phyloP scores from a whole-genome alignment of 2,329 filamentous ascomycete species.

The Talaromyces funiculosus region DNA sequence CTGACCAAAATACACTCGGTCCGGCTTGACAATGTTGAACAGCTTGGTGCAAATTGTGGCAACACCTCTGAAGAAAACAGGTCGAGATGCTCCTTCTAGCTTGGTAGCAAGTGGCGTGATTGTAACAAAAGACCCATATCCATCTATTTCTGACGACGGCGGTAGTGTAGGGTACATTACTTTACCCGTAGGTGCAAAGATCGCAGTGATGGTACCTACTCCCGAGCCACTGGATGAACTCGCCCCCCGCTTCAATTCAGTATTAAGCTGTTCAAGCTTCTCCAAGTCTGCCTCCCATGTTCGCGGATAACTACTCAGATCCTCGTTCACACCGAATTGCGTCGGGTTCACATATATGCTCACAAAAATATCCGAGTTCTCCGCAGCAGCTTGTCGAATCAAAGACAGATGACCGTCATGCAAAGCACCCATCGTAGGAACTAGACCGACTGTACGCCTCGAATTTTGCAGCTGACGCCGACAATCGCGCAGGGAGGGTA shows the following conservation, averaged over 20 bases:
- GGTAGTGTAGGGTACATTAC: constrained; percentile 86
- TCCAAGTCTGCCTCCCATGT: constrained; percentile 76
- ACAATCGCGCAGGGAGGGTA: constrained; percentile 64
- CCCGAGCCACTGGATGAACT: constrained; percentile 1
- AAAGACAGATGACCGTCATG: constrained; percentile 85
- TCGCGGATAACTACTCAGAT: constrained; percentile 80
- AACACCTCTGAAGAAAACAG: constrained; percentile 94
- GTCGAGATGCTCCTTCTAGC: constrained; percentile 77
- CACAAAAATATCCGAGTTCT: constrained; percentile 83
- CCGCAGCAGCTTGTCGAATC: constrained; percentile 72
- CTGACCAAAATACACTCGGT: constrained; percentile 87
- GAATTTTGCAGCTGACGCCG: constrained; percentile 60
- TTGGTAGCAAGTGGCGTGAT: constrained; percentile 78
- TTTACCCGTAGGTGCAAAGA: constrained; percentile 77
- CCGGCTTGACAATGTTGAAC: constrained; percentile 74
- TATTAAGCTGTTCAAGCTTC: constrained; percentile 62
- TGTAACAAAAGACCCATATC: constrained; percentile 81
- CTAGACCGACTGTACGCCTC: constrained; percentile 72
- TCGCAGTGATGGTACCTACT: constrained; percentile 64
- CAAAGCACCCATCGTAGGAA: constrained; percentile 97
- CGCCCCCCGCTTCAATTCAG: constrained; percentile 52
- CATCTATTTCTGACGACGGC: constrained; percentile 64
- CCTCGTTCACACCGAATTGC: constrained; percentile 86
- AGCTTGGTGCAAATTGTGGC: constrained; percentile 95
- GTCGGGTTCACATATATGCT: constrained; percentile 95